A percentile compares a stretch with the other conserved stretches of the same genome.
Evolutionary conservation across 2,329 filamentous ascomycete species (phyloP).

Genomic region (Pseudodiploospora longispora): DNA sequence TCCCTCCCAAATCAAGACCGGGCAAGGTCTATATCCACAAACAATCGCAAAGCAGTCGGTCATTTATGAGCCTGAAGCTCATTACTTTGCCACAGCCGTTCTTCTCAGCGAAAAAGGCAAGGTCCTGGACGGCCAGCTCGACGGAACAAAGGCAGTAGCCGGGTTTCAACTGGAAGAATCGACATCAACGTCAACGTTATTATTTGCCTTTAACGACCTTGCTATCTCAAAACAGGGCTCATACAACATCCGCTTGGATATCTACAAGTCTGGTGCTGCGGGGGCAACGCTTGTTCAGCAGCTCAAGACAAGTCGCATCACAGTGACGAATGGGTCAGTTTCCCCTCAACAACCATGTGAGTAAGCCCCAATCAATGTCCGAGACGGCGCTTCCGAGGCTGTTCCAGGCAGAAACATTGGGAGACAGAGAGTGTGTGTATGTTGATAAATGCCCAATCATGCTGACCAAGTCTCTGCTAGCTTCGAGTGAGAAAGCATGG

Average conservation of each 20-base stretch:
- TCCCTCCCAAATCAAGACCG: conserved; percentile 11
- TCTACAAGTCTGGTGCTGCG: conserved; percentile 15
- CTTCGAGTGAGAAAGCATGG: conserved; percentile 5
- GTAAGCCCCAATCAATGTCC: neutral
- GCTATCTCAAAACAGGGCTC: conserved; percentile 13
- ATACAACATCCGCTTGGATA: conserved; percentile 20
- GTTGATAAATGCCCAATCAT: neutral
- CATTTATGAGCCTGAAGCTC: conserved; percentile 2
- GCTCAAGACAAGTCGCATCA: conserved; percentile 12
- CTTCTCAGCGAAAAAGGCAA: conserved; percentile 13
- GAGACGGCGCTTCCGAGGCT: no score
- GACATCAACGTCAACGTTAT: conserved; percentile 7
- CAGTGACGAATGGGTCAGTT: conserved; percentile 6
- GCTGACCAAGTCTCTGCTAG: conserved; percentile 3
- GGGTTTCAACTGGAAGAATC: conserved; percentile 9
- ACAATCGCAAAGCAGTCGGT: conserved; percentile 13
- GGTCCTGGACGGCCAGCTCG: conserved; percentile 13
- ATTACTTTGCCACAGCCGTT: conserved; percentile 20
- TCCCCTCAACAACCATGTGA: conserved; percentile 8
- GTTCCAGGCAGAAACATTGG: no score
- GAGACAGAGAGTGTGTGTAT: no score
- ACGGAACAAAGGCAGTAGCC: conserved; percentile 12
- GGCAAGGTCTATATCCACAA: conserved; percentile 14
- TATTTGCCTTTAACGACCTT: conserved; percentile 20
- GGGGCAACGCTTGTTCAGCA: conserved; percentile 11